Base-by-base conservation (phyloP, 768 basidiomycete species). In the Tremella fuciformis region DNA sequence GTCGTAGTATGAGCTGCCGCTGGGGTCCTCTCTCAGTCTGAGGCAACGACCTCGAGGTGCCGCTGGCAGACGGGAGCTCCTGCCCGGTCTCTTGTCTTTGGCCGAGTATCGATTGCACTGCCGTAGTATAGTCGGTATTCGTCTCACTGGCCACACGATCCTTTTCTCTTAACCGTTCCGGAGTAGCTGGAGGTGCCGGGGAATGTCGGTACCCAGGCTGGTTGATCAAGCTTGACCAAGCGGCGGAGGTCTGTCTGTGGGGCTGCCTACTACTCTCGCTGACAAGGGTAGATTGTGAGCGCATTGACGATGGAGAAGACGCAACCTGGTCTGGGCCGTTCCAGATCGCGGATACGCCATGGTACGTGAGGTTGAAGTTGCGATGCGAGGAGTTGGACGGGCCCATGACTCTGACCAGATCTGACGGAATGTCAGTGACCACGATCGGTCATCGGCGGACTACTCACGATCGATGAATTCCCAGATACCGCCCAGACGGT, bases 331-430 rank as follows among this genome's bases (percentile, higher is more conserved):
- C 44, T 9, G 49, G 48, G 26, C 51, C 59, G 34, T 57, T 63
- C 75, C 75, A 76, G 25, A 75, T 70, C 8, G 67, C 57, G 37
- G 55, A 67, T 22, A 76, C 61, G 8, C 75, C 75, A 50, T 65
- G 61, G 38, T 75, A 55, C 11, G 71, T 72, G 8, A 76, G 66
- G 41, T 73, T 63, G 56, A 57, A 66, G 6, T 48, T 55, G 29
- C 62, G 54, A n/a, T 54, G 34, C 15, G 53, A 48, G 13, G 71
- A 63, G 26, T 55, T 53, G 2, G 55, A 29, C 1, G 73, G 63
- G 3, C 61, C 48, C 73, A 75, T 76, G 26, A 67, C 55, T 13
- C 58, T 50, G 19, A 62, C 66, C 16, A 76, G 60, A 39, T 72
- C 73, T 76, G 57, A 1, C 34, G 2, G 41, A 40, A 15, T 53